A percentile compares a stretch with the other conserved stretches of the same genome.
phyloP scores from a whole-genome alignment of 305 asterid genomes.

The Fraxinus sp. region DNA sequence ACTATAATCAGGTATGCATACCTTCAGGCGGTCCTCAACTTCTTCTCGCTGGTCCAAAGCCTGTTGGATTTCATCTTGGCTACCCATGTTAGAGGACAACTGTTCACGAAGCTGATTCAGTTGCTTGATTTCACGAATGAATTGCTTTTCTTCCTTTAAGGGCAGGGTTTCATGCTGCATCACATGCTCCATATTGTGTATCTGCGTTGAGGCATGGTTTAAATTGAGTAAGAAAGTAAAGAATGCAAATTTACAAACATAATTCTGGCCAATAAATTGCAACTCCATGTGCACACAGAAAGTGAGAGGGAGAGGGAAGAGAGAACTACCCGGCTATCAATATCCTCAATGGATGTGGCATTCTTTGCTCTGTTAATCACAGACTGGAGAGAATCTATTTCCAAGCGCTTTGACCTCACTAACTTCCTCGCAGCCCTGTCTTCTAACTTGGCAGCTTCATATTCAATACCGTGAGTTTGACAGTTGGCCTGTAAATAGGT shows the following conservation, averaged over 20 bases:
- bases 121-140: conserved; percentile 85
- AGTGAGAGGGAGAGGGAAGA: conserved; percentile 9
- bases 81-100: conserved; percentile 72
- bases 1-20: conserved; percentile 27
- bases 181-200: conserved; percentile 59
- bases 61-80: conserved; percentile 79
- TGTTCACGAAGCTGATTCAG: conserved; percentile 85
- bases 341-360: conserved; percentile 77
- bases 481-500: conserved; percentile 40
- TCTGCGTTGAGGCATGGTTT: conserved; percentile 42
- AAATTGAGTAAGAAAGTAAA: conserved; percentile 8
- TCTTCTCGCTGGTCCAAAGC: conserved; percentile 74
- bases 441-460: conserved; percentile 61
- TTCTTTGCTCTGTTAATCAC: conserved; percentile 83
- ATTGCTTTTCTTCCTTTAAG: conserved; percentile 73
- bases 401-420: conserved; percentile 72
- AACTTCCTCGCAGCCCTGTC: conserved; percentile 56
- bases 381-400: conserved; percentile 72
- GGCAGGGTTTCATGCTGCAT: conserved; percentile 85
- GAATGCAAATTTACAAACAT: not conserved
- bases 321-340: conserved; percentile 65
- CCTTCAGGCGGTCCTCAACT: conserved; percentile 80
- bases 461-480: conserved; percentile 59
- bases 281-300: not conserved
- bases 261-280: not conserved